phyloP scores from a whole-genome alignment of 805 yeast genomes.

The Kockiozyma suomiensis region DNA sequence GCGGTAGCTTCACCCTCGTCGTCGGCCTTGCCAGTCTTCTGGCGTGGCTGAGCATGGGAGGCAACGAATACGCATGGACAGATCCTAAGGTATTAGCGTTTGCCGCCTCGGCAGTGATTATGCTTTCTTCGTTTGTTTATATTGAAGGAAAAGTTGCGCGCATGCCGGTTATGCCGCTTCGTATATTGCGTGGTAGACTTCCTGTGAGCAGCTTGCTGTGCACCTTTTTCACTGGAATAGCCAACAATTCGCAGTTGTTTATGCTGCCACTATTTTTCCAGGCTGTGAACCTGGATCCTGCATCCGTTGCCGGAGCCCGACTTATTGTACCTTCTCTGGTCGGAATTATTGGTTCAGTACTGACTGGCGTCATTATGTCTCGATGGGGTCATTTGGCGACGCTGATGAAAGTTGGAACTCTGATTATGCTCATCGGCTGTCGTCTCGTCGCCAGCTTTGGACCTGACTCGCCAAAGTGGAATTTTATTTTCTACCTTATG shows the following conservation, averaged over 20 bases:
- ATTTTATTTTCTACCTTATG: slow-evolving; percentile 51
- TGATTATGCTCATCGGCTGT: slow-evolving; percentile 54
- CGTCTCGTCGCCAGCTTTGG: slow-evolving; percentile 41
- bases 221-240: slow-evolving; percentile 73
- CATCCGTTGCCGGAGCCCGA: slow-evolving; percentile 61
- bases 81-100: slow-evolving; percentile 48
- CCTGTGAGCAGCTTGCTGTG: slow-evolving; percentile 64
- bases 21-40: slow-evolving; percentile 58
- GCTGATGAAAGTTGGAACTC: slow-evolving; percentile 50
- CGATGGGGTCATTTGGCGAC: slow-evolving; percentile 64
- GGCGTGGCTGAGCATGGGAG: slow-evolving; percentile 70
- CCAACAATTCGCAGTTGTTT: slow-evolving; percentile 56
- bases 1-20: slow-evolving; percentile 64
- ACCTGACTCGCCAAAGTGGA: slow-evolving; percentile 37
- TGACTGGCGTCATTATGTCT: slow-evolving; percentile 68
- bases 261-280: slow-evolving; percentile 71
- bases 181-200: slow-evolving; percentile 58
- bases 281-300: slow-evolving; percentile 54
- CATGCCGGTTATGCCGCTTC: slow-evolving; percentile 71
- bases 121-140: slow-evolving; percentile 49
- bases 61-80: slow-evolving; percentile 55
- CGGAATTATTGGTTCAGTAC: slow-evolving; percentile 66
- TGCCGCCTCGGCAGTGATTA: slow-evolving; percentile 42
- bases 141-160: slow-evolving; percentile 55
- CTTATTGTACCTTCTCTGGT: slow-evolving; percentile 61